A percentile compares a stretch with the other conserved stretches of the same genome.
Evolutionary conservation across 1,284 basidiomycete species (phyloP).

Genomic region (Veloboletus limbatus): DNA sequence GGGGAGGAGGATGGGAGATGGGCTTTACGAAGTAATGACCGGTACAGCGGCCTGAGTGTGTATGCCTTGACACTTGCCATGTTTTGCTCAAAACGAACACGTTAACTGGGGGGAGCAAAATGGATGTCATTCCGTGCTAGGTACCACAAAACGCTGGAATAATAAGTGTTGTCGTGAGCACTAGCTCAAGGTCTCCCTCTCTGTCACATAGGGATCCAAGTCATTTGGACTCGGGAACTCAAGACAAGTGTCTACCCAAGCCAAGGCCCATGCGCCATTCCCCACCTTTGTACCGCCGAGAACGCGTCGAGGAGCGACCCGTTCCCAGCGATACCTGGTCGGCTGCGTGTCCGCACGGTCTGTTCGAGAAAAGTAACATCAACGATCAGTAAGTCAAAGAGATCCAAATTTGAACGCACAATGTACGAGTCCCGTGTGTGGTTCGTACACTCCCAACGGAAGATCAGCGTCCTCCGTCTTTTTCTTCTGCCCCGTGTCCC

Average conservation of each 20-base stretch:
- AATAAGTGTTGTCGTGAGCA: background rate
- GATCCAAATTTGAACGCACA: slow-evolving; percentile 44
- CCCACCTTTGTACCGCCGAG: slow-evolving; percentile 72
- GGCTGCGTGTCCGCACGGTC: slow-evolving; percentile 74
- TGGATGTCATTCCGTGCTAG: slow-evolving; percentile 7
- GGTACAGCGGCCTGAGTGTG: slow-evolving; percentile 16
- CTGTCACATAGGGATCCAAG: slow-evolving; percentile 14
- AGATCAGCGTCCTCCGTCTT: slow-evolving; percentile 35
- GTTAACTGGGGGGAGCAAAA: no score
- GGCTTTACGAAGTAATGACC: slow-evolving; percentile 74
- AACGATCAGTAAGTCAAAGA: slow-evolving; percentile 5
- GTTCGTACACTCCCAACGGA: slow-evolving; percentile 68
- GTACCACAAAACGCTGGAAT: no score
- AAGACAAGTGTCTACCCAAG: slow-evolving; percentile 75
- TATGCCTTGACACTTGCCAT: no score
- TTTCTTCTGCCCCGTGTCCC: slow-evolving; percentile 34
- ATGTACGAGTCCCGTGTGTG: slow-evolving; percentile 64
- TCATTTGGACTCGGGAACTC: slow-evolving; percentile 38
- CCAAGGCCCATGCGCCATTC: slow-evolving; percentile 73
- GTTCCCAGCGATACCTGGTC: slow-evolving; percentile 59
- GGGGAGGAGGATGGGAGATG: slow-evolving; percentile 56
- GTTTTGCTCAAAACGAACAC: no score
- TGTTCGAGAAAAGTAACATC: slow-evolving; percentile 30
- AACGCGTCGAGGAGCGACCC: slow-evolving; percentile 43
- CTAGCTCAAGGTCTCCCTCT: slow-evolving; percentile 24